These are phyloP conservation scores for Xylaria multiplex DNA, from an alignment of 2,329 filamentous ascomycete genomes.

Conservation along the genomic window DNA sequence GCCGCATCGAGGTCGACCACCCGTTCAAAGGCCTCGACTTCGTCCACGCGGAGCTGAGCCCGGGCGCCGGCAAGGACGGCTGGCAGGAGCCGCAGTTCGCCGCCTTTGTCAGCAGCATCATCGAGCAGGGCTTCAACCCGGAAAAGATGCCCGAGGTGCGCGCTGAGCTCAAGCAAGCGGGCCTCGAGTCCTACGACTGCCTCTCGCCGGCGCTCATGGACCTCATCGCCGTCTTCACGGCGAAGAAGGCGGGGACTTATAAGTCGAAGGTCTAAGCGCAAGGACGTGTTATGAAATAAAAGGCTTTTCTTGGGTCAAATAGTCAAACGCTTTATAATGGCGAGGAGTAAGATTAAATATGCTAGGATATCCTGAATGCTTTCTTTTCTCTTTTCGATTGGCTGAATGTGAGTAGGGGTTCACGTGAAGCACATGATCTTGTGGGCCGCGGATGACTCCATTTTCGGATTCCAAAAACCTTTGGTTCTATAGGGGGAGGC, in stretches of 20 bases:
- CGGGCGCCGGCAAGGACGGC: constrained; percentile 61
- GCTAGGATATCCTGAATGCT: too few species aligned
- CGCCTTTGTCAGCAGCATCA: constrained; percentile 73
- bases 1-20: constrained; percentile 72
- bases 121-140: constrained; percentile 73
- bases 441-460: too few species aligned
- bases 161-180: constrained; percentile 60
- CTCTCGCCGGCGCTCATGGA: constrained; percentile 73
- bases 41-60: constrained; percentile 68
- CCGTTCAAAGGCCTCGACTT: constrained; percentile 76
- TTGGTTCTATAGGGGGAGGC: too few species aligned
- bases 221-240: constrained; percentile 54
- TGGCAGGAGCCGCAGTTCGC: constrained; percentile 79
- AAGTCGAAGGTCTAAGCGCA: constrained; percentile 15
- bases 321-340: background rate
- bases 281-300: background rate
- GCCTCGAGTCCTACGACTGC: constrained; percentile 71
- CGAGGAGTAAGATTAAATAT: background rate
- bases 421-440: too few species aligned
- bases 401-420: too few species aligned
- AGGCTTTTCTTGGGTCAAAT: constrained; percentile 1
- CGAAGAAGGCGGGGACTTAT: constrained; percentile 55
- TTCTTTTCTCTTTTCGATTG: too few species aligned
- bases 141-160: constrained; percentile 65
- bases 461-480: too few species aligned